Evolutionary conservation across 768 basidiomycete genomes (phyloP), one percentile per base, ranked within the genome.

Genomic region (Boletus edulis): DNA sequence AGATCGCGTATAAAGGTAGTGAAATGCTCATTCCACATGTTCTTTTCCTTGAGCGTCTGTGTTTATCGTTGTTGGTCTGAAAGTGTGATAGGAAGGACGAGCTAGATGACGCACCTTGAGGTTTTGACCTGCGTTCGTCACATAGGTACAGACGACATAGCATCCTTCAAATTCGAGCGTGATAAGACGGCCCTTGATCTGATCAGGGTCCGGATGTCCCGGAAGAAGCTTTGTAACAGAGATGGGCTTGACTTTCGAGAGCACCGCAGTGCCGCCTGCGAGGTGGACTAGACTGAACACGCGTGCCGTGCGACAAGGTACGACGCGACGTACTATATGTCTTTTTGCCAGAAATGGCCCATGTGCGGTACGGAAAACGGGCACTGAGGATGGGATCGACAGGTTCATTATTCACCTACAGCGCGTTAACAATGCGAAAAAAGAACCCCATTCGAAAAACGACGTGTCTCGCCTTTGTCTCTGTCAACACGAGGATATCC

Each of bases 401-500:
- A 1, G 89, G 86, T 41, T 75, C 75, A 46, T 87, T 75, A 65
- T 91, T 92, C 44, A 91, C 82, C 91, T 93, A 50, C 10, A 24
- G 0, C 49, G 29, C 60, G 48, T 60, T 32, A 46, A 46, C 14
- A 46, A 51, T 8, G 48, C 2, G n/a, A 34, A 51, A 42, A 65
- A 52, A 44, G 62, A 24, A 24, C 7, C 8, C 15, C 17, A 2
- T 3, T 5, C 11, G 12, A 20, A 20, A 20, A 20, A 32, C 24
- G 6, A 17, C 1, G 22, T 3, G 0, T 3, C 59, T 49, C 39
- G 83, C 90, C 78, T 94, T 95, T 11, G 91, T 94, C 73, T 95
- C 93, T 0, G 89, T 91, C 41, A 95, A 73, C 15, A 94, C 79
- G 22, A 94, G 75, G 27, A 95, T 76, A 65, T 95, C 93, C 0